phyloP scores from a whole-genome alignment of 306 rosid species.

The Dryas drummondii region DNA sequence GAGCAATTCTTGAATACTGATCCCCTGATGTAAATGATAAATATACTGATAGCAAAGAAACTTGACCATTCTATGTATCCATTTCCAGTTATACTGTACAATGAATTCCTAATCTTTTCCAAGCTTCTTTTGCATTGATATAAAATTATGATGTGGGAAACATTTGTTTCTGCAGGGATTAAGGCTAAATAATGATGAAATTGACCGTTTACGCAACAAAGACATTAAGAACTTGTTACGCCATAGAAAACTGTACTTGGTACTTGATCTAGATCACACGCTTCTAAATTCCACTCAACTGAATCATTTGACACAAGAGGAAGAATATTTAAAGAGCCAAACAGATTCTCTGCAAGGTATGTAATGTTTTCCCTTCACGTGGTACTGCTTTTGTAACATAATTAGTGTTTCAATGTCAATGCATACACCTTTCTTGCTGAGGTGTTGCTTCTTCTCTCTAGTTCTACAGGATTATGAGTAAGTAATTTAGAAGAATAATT shows the following conservation, averaged over 20 bases:
- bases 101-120: background rate
- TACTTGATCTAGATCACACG: slow-evolving; percentile 94
- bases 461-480: too few species aligned
- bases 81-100: background rate
- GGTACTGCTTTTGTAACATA: slow-evolving; percentile 17
- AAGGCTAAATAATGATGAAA: slow-evolving; percentile 72
- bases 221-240: too few species aligned
- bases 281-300: slow-evolving; percentile 70
- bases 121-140: too few species aligned
- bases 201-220: slow-evolving; percentile 63
- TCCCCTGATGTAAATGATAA: background rate
- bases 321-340: slow-evolving; percentile 54
- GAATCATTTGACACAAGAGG: slow-evolving; percentile 55
- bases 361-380: slow-evolving; percentile 9
- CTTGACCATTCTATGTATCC: background rate
- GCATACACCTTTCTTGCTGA: background rate
- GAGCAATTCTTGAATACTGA: background rate
- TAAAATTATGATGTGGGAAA: background rate
- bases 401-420: background rate
- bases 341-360: slow-evolving; percentile 66
- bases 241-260: slow-evolving; percentile 68
- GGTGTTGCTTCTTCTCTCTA: background rate
- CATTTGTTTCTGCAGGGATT: slow-evolving; percentile 54
- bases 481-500: background rate
- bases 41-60: background rate